Evolutionary conservation across 805 yeast species (phyloP), one percentile per base, ranked within the genome.

Genomic region (Starmerella davenportii): DNA sequence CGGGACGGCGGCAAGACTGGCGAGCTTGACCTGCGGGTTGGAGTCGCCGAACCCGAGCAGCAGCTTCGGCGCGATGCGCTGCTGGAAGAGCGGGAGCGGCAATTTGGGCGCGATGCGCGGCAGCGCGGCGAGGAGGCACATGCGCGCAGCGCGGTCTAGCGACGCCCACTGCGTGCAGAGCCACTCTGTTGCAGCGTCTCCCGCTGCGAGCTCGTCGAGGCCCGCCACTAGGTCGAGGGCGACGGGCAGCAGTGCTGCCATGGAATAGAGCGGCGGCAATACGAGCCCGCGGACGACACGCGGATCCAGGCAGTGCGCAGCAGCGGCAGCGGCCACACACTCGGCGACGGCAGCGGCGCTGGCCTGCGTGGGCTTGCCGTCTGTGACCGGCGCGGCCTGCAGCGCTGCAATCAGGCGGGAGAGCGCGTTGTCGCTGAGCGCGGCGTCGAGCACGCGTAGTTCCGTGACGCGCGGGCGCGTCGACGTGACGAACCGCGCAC

Each of bases 41-140:
- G 90, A 72, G 54, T 87, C 98, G 25, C 75, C 71, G 50, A 87
- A 78, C 0, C 98, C 96, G 15, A 77, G 72, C n/a, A 76, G 59
- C 49, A 79, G 64, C 35, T 68, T 67, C 8, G 71, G 70, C 55
- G 79, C 81, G 1, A 90, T 66, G 46, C 70, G 73, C 46, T 68
- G 74, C 45, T 76, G 76, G 3, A 85, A 69, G 23, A 77, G 81
- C 33, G 67, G 57, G 30, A 70, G 71, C 3, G 46, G 13, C 18
- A 44, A 18, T 11, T 7, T 23, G 7, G 7, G 9, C 19, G 15
- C 8, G 16, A 7, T 8, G 2, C 71, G 63, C 0, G 84, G 75
- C 40, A 87, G 58, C 34, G 72, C 61, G 17, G 71, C 70, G 41
- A 87, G 62, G 21, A 90, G 59, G n/a, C 75, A 64, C 49, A 82